Evolutionary conservation across 2,329 filamentous ascomycete genomes (phyloP), one percentile per base, ranked within the genome.

Genomic region (Delphinella strobiligena): DNA sequence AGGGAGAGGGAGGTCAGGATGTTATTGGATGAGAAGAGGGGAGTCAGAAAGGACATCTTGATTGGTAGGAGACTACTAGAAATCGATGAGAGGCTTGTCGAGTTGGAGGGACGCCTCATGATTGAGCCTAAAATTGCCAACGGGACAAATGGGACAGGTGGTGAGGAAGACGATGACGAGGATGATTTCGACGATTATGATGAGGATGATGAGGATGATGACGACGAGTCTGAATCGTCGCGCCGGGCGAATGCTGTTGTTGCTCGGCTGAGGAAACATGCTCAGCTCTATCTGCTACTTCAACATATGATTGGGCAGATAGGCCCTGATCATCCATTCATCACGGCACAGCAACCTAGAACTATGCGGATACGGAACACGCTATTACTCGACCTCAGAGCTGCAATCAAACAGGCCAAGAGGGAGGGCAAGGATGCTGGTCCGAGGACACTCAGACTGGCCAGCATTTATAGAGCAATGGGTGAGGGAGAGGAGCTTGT

Each of bases 11-110:
- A 89, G 49, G 74, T 87, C 2, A 66, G 67, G 29, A 59, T 55
- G 3, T 60, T 87, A 37, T 67, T 85, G 40, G 59, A 64, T n/a
- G 78, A 93, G 58, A 74, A 88, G 54, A 72, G 68, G 45, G 62
- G 53, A n/a, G 71, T 88, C 4, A 69, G 76, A 42, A 61, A 63
- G 10, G 68, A 78, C 37, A 78, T 89, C 31, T 75, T 81, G 49
- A 48, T 73, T 9, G 75, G 71, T n/a, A 63, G 72, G 49, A 46
- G 45, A 49, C 68, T 88, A 63, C 55, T 88, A 19, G 82, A 86
- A 55, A 61, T 82, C 14, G 75, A 81, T 39, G 75, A 77, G 45
- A 57, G 78, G 40, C 52, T 86, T 29, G 63, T 66, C 4, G 70
- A 73, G 39, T 56, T 88, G 33, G 83, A 88, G 55, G 71, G 69